These are phyloP conservation scores for Aspergillus sp. DNA, from an alignment of 2,329 filamentous ascomycete species.

Conservation along the genomic window DNA sequence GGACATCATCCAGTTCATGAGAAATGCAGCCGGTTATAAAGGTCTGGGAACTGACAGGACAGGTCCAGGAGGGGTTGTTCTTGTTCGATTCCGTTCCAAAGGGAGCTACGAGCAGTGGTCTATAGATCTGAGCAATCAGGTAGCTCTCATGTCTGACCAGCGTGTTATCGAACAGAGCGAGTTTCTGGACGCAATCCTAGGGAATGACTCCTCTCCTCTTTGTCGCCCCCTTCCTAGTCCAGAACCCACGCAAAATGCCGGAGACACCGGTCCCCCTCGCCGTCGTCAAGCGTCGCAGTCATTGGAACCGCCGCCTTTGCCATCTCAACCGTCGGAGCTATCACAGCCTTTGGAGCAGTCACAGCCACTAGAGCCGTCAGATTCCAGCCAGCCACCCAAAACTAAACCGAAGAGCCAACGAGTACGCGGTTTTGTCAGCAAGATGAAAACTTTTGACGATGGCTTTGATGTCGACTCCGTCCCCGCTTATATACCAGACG, in stretches of 20 bases:
- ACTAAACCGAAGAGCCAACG: slow-evolving; percentile 15
- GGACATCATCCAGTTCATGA: slow-evolving; percentile 71
- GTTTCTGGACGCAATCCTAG: slow-evolving; percentile 80
- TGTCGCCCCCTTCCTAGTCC: slow-evolving; percentile 53
- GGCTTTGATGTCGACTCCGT: slow-evolving; percentile 41
- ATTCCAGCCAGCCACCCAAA: slow-evolving; percentile 10
- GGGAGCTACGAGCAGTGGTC: slow-evolving; percentile 58
- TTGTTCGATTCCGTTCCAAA: slow-evolving; percentile 61
- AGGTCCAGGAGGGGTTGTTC: slow-evolving; percentile 59
- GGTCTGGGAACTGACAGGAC: slow-evolving; percentile 54
- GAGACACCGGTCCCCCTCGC: slow-evolving; percentile 3
- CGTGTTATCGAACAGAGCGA: slow-evolving; percentile 81
- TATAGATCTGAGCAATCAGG: slow-evolving; percentile 55
- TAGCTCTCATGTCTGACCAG: slow-evolving; percentile 67
- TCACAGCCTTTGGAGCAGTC: neutral
- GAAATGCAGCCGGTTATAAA: slow-evolving; percentile 64
- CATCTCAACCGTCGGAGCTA: no score
- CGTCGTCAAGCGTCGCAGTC: neutral
- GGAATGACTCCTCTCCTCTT: slow-evolving; percentile 64
- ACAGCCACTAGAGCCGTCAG: neutral
- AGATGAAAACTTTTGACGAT: slow-evolving; percentile 67
- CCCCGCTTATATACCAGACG: slow-evolving; percentile 26
- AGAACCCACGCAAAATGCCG: slow-evolving; percentile 22
- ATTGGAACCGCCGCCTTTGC: no score
- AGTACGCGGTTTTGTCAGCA: slow-evolving; percentile 25